Evolutionary conservation across 306 rosid species (phyloP), one percentile per base, ranked within the genome.

Genomic region (Arachis stenosperma): DNA sequence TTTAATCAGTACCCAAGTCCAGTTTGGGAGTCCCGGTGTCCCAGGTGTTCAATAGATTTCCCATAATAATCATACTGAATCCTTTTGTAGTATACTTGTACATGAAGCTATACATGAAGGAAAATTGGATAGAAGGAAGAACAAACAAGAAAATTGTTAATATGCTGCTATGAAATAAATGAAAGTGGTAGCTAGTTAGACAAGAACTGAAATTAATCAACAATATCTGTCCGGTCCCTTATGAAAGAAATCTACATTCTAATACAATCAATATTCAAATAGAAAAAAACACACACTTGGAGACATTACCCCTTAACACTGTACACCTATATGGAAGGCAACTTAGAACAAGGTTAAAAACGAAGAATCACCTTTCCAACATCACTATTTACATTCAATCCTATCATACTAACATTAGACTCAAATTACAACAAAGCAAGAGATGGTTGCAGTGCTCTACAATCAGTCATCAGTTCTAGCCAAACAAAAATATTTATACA

Each of bases 361-460:
- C 27, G 27, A 69, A 67, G 59, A 69, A 81, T 68, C 73, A 81
- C 84, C 75, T 75, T 73, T 54, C 69, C 76, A 81, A 71, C 68
- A 74, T 62, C 84, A 87, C 85, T 87, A 89, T 91, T 70, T 86
- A 89, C 96, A 87, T 62, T 56, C 96, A 87, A 58, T 56, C 81
- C 81, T 67, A 78, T 36, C 56, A 62, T 4, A 29, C 67, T 27
- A 39, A 62, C 44, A 50, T 74, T 12, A 50, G 61, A 78, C 80
- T 56, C 81, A 65, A 30, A 76, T 52, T 58, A 65, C 84, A 72
- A 67, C 79, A 82, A 79, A 73, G 46, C 47, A 78, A 73, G 55
- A 66, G 70, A 76, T 62, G 63, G 65, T 70, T 80, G 43, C 80
- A 76, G 46, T 46, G 41, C 73, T 62, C 70, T 73, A 67, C 67